Conservation (phyloP, 805 yeast genomes). For the Saturnispora quitensis region DNA sequence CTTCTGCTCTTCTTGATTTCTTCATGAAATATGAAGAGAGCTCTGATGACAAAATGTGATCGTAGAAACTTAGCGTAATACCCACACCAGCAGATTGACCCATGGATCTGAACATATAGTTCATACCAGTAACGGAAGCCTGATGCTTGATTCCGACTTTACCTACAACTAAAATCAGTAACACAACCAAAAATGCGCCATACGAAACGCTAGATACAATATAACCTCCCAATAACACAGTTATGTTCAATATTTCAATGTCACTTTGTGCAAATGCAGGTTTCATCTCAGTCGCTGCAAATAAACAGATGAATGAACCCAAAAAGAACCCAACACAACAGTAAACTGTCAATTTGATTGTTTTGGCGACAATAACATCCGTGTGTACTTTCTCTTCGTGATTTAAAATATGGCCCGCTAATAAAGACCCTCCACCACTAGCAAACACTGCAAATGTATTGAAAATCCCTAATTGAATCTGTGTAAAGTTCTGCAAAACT, state of each 20-base stretch:
- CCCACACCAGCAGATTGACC: conserved; percentile 42
- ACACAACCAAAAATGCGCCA: conserved; percentile 34
- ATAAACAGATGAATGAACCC: conserved; percentile 18
- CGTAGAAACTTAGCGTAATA: conserved; percentile 31
- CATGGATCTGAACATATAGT: conserved; percentile 40
- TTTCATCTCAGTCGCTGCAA: conserved; percentile 14
- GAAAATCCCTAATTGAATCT: conserved; percentile 32
- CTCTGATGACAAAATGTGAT: conserved; percentile 24
- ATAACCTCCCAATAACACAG: conserved; percentile 23
- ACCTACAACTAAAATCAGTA: conserved; percentile 34
- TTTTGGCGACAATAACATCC: conserved; percentile 14
- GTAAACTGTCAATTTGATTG: conserved; percentile 19
- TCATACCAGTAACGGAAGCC: conserved; percentile 41
- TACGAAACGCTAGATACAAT: conserved; percentile 30
- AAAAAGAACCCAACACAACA: conserved; percentile 17
- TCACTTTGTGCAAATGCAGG: conserved; percentile 18
- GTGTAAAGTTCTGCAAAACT: conserved; percentile 32
- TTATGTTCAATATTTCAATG: conserved; percentile 10
- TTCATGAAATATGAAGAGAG: conserved; percentile 26
- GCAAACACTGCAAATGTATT: conserved; percentile 34
- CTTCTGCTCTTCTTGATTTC: conserved; percentile 19
- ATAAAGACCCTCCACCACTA: conserved; percentile 32
- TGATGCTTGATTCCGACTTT: conserved; percentile 36
- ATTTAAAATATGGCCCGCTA: conserved; percentile 29
- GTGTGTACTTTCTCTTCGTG: conserved; percentile 14